A percentile compares a stretch with the other conserved stretches of the same genome.
These are phyloP conservation scores for Phyllostachys edulis DNA, from an alignment of 176 grass and related monocot species.

Conservation along the genomic window DNA sequence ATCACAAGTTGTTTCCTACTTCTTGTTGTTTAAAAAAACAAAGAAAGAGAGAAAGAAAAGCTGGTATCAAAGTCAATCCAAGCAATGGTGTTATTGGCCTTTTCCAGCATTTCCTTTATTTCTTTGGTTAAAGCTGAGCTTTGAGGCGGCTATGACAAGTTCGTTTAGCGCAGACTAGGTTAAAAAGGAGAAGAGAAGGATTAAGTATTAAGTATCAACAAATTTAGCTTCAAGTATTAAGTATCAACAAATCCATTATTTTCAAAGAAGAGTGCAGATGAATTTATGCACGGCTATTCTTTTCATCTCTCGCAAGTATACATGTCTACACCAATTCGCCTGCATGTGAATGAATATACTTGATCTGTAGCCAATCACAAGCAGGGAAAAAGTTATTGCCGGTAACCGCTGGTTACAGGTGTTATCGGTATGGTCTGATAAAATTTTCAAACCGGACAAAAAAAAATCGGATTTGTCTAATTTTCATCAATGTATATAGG, in stretches of 20 bases:
- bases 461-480: no score
- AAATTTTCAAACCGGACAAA: no score
- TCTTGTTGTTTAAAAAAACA: background rate
- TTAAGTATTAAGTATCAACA: no score
- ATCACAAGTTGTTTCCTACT: background rate
- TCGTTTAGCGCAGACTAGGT: no score
- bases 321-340: no score
- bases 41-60: background rate
- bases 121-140: background rate
- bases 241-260: background rate
- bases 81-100: background rate
- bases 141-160: background rate
- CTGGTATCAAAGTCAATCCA: background rate
- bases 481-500: no score
- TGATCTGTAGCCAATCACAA: no score
- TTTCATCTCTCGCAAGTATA: background rate
- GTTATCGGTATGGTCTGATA: no score
- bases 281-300: background rate
- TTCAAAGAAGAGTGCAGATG: background rate
- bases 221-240: background rate
- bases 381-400: no score
- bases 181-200: no score
- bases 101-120: background rate
- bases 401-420: no score
- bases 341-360: no score